Percentiles rank a stretch among this genome's conserved stretches.
phyloP scores from a whole-genome alignment of 2,329 filamentous ascomycete genomes.

The Diaporthe longicolla region DNA sequence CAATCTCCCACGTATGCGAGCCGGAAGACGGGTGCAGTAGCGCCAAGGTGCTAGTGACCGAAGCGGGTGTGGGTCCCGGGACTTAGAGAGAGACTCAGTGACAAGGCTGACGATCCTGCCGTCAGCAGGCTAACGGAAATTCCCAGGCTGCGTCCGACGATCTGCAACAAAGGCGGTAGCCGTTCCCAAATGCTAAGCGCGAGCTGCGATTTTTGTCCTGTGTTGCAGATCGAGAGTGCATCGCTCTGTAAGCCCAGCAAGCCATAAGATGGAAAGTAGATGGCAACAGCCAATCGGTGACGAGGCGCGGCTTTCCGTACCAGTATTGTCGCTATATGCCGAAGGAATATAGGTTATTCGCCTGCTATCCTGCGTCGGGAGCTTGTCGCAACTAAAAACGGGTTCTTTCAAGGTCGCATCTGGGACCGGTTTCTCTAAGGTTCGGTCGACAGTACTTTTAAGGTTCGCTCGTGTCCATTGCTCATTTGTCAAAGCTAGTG shows the following conservation, averaged over 20 bases:
- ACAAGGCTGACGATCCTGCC: constrained; percentile 30
- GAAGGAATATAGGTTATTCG: constrained; percentile 18
- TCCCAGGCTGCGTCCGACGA: constrained; percentile 25
- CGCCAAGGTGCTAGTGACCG: constrained; percentile 32
- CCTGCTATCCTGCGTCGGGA: constrained; percentile 8
- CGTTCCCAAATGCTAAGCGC: neutral
- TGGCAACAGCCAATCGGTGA: constrained; percentile 21
- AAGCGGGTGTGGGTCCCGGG: constrained; percentile 31
- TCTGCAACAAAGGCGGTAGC: constrained; percentile 18
- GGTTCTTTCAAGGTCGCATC: neutral
- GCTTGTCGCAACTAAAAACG: constrained; percentile 10
- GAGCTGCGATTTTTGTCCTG: neutral
- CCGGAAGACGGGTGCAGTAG: constrained; percentile 24
- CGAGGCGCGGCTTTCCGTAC: constrained; percentile 8
- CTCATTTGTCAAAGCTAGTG: constrained; percentile 7
- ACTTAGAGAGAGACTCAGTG: constrained; percentile 15
- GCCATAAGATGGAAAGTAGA: neutral
- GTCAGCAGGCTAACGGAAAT: constrained; percentile 25
- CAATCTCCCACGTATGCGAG: constrained; percentile 16
- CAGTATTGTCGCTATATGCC: constrained; percentile 24
- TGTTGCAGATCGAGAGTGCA: neutral
- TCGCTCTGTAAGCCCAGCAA: neutral
- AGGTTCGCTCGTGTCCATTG: constrained; percentile 13
- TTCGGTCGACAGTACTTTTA: constrained; percentile 8
- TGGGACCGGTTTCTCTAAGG: constrained; percentile 2